Evolutionary conservation across 2,329 filamentous ascomycete genomes (phyloP).

Genomic region (Thielaviopsis ethacetica): DNA sequence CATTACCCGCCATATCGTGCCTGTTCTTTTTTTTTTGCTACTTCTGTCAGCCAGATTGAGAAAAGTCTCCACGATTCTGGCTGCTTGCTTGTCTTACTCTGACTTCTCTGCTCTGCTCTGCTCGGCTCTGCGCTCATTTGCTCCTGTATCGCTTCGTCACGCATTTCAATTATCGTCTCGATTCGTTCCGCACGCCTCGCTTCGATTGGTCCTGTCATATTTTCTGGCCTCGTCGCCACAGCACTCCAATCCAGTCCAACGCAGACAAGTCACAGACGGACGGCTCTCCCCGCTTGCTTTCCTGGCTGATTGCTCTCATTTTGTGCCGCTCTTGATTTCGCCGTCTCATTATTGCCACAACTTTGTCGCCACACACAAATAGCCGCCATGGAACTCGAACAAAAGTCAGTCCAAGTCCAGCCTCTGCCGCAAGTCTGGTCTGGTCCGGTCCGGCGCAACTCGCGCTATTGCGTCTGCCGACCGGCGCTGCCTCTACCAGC

Average conservation of each 20-base stretch:
- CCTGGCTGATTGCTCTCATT: not conserved
- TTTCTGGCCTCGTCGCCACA: not conserved
- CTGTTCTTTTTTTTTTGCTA: not conserved
- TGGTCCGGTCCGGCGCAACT: not conserved
- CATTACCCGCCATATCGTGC: not conserved
- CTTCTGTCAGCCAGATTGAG: too few species aligned
- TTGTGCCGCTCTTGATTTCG: not conserved
- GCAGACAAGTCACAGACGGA: too few species aligned
- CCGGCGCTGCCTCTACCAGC: not conserved
- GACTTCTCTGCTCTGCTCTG: not conserved
- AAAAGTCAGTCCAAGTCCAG: conserved; percentile 9
- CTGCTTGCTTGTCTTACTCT: too few species aligned
- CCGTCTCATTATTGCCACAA: not conserved
- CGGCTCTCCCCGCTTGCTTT: not conserved
- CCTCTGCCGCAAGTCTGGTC: not conserved
- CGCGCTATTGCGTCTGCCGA: not conserved
- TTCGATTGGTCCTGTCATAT: not conserved
- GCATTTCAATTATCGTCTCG: not conserved
- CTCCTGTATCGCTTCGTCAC: not conserved
- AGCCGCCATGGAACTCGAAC: conserved; percentile 10
- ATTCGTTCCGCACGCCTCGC: not conserved
- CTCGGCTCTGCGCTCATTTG: not conserved
- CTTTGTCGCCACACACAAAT: not conserved
- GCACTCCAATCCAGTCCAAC: not conserved
- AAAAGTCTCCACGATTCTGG: not conserved